These are phyloP conservation scores for Leccinum subtestaceum DNA, from an alignment of 768 basidiomycete genomes.

Conservation along the genomic window DNA sequence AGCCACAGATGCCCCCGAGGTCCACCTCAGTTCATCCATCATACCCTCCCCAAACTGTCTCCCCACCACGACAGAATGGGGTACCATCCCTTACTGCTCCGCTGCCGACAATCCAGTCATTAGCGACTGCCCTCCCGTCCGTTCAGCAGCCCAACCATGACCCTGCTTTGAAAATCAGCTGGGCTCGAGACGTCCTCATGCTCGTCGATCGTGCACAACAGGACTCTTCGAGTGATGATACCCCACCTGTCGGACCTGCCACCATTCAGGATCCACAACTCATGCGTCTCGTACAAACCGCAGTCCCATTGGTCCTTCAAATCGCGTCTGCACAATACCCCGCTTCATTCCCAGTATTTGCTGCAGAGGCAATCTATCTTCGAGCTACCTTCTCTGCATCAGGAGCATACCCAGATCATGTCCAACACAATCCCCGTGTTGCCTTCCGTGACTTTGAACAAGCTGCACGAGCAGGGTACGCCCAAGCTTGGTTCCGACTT, in stretches of 20 bases:
- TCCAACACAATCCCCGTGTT: conserved; percentile 63
- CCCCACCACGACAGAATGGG: conserved; percentile 24
- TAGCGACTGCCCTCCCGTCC: conserved; percentile 48
- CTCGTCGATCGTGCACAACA: conserved; percentile 61
- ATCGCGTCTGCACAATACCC: conserved; percentile 41
- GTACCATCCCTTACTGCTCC: conserved; percentile 60
- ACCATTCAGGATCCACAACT: conserved; percentile 60
- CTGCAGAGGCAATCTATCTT: conserved; percentile 74
- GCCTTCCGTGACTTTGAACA: conserved; percentile 91
- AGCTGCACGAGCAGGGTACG: conserved; percentile 74
- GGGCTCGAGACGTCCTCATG: conserved; percentile 81
- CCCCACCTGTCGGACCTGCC: conserved; percentile 47
- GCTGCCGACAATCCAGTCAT: conserved; percentile 61
- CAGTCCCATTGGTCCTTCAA: conserved; percentile 62
- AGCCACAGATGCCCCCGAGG: conserved; percentile 22
- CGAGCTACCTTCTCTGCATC: conserved; percentile 71
- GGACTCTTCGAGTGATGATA: conserved; percentile 37
- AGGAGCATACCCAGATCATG: conserved; percentile 65
- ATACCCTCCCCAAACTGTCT: conserved; percentile 21
- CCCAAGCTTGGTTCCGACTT: conserved; percentile 86
- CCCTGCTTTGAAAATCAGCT: conserved; percentile 62
- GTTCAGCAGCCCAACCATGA: conserved; percentile 56
- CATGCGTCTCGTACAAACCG: conserved; percentile 55
- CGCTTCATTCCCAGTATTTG: conserved; percentile 39
- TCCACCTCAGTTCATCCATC: conserved; percentile 14